Percentiles rank a stretch among this genome's conserved stretches.
Evolutionary conservation across 2,329 filamentous ascomycete species (phyloP).

Genomic region (Talaromyces atroroseus): DNA sequence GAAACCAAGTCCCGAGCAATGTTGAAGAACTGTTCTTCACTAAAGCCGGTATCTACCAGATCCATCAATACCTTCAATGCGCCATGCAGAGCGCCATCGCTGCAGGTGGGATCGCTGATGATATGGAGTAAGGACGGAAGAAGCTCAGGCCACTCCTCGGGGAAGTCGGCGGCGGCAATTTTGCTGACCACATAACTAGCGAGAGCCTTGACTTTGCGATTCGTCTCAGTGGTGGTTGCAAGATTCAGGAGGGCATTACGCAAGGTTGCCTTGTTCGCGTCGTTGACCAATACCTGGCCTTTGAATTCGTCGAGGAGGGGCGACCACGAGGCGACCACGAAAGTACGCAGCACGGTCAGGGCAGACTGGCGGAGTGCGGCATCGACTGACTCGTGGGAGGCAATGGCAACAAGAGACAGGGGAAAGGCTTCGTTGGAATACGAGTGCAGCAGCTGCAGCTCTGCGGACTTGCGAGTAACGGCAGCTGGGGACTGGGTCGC

Average conservation of each 20-base stretch:
- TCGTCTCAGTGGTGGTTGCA: slow-evolving; percentile 64
- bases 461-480: slow-evolving; percentile 75
- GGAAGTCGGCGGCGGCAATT: slow-evolving; percentile 88
- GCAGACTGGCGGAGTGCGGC: slow-evolving; percentile 76
- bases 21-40: slow-evolving; percentile 89
- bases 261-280: slow-evolving; percentile 67
- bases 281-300: slow-evolving; percentile 62
- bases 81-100: slow-evolving; percentile 77
- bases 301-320: slow-evolving; percentile 66
- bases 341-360: slow-evolving; percentile 71
- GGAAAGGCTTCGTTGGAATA: slow-evolving; percentile 68
- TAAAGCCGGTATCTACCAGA: slow-evolving; percentile 87
- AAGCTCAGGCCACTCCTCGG: slow-evolving; percentile 88
- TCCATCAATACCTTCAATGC: slow-evolving; percentile 82
- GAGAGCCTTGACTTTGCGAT: slow-evolving; percentile 82
- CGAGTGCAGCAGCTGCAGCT: slow-evolving; percentile 70
- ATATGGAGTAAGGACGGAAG: slow-evolving; percentile 73
- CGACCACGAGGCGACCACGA: slow-evolving; percentile 81
- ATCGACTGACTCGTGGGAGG: slow-evolving; percentile 66
- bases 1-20: slow-evolving; percentile 82
- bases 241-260: slow-evolving; percentile 71
- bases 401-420: slow-evolving; percentile 72
- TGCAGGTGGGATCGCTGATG: slow-evolving; percentile 61
- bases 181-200: slow-evolving; percentile 89
- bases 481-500: slow-evolving; percentile 77